Evolutionary conservation across 192 early-diverging fungal genomes (phyloP), one percentile per base, ranked within the genome.

Genomic region (Umbelopsis sp.): DNA sequence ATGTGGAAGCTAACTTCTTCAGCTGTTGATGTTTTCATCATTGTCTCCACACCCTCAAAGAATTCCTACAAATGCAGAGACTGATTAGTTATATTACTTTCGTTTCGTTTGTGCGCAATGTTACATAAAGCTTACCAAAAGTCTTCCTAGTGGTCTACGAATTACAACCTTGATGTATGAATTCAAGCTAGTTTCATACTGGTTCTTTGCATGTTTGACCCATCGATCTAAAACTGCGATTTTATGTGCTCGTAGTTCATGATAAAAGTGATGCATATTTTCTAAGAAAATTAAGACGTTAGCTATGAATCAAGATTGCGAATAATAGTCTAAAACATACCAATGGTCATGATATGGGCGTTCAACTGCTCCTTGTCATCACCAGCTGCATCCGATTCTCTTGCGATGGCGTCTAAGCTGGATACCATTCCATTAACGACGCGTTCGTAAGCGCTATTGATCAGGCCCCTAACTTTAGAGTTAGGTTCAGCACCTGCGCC

Each of bases 211-310:
- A 50, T 95, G 90, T 68, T 95, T 95, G 69, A 94, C 85, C 75
- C 87, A 94, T 23, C 80, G 81, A 45, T 95, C 92, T 48, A 96
- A 82, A 3, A 86, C 84, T 21, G 78, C 78, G 5, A 95, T 82
- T 73, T 92, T 92, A 69, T 90, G 89, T 2, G 87, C 82, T 64
- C 92, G 87, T 7, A 97, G 70, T 12, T 91, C 94, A 1, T 87
- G 85, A 58, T 94, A 88, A 71, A 97, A 93, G 67, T 94, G 90
- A 80, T 97, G 95, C 95, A 97, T 94, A 73, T 99, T 99, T 78
- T 97, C 97, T 88, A 80, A 66, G 9, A 75, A 68, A 33, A 64
- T 61, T 25, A 22, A 67, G 37, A 37, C 44, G 64, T n/a, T 23
- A 64, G 30, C 20, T n/a, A 22, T 27, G 12, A 67, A 49, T 47